Percentiles rank a stretch among this genome's conserved stretches.
Conservation (phyloP, 1,284 basidiomycete species). For the Veloporphyrellus conicus region DNA sequence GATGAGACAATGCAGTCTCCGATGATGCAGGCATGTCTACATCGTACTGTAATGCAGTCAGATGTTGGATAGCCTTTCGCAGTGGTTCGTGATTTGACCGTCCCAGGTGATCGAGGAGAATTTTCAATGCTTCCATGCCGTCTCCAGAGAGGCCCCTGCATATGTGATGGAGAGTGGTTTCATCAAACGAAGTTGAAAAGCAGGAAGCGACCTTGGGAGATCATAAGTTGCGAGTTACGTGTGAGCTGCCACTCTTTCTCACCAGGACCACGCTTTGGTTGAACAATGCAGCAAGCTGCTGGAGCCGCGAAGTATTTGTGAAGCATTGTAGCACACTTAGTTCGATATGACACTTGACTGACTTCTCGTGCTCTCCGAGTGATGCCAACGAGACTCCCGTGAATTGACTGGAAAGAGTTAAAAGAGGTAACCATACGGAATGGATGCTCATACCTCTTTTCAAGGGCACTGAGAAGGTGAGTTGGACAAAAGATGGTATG, state of each 20-base stretch:
- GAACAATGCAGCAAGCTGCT: slow-evolving; percentile 41
- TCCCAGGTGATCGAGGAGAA: slow-evolving; percentile 20
- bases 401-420: slow-evolving; percentile 17
- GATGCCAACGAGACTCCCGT: slow-evolving; percentile 27
- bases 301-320: slow-evolving; percentile 34
- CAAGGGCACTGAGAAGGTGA: slow-evolving; percentile 19
- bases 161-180: slow-evolving; percentile 24
- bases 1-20: slow-evolving; percentile 10
- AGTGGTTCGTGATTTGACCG: slow-evolving; percentile 25
- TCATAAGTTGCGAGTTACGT: slow-evolving; percentile 4
- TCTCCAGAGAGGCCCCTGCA: neutral
- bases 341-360: slow-evolving; percentile 35
- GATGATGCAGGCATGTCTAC: neutral
- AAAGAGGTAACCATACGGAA: neutral
- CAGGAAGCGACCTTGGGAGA: slow-evolving; percentile 37
- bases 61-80: slow-evolving; percentile 21
- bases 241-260: slow-evolving; percentile 10
- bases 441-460: slow-evolving; percentile 23
- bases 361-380: slow-evolving; percentile 34
- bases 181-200: slow-evolving; percentile 41
- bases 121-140: slow-evolving; percentile 9
- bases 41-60: slow-evolving; percentile 10
- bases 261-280: slow-evolving; percentile 41
- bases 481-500: slow-evolving; percentile 24
- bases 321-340: slow-evolving; percentile 39